Evolutionary conservation across 2,329 filamentous ascomycete genomes (phyloP).

Genomic region (Nothophaeocryptopus gaeumannii): DNA sequence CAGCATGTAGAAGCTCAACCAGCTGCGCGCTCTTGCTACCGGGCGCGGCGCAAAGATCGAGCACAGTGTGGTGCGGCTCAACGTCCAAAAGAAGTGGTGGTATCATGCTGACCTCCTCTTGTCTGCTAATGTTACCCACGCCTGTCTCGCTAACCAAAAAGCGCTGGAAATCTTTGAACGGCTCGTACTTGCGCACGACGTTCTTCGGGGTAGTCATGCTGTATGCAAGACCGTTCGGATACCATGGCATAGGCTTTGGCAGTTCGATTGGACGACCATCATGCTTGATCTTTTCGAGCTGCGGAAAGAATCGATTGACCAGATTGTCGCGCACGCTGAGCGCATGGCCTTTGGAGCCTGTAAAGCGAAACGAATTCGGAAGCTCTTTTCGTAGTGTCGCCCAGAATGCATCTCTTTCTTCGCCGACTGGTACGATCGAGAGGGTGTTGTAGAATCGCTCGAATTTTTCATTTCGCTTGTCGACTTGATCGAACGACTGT

Average conservation of each 20-base stretch:
- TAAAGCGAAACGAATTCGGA: conserved; percentile 97
- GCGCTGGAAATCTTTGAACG: conserved; percentile 93
- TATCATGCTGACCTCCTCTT: conserved; percentile 99
- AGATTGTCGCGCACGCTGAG: conserved; percentile 85
- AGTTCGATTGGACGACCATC: conserved; percentile 81
- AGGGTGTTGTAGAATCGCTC: conserved; percentile 83
- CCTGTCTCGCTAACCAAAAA: conserved; percentile 97
- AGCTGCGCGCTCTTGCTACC: conserved; percentile 96
- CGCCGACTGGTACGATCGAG: conserved; percentile 66
- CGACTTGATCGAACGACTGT: conserved; percentile 58
- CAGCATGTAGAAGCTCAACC: conserved; percentile 87
- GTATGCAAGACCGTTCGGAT: conserved; percentile 92
- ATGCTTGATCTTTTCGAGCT: conserved; percentile 79
- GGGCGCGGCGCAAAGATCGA: conserved; percentile 94
- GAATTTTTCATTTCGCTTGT: conserved; percentile 78
- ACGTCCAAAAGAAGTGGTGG: conserved; percentile 91
- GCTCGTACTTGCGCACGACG: conserved; percentile 86
- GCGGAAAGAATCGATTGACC: conserved; percentile 82
- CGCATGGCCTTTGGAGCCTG: conserved; percentile 93
- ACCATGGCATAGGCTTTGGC: conserved; percentile 81
- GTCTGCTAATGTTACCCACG: conserved; percentile 94
- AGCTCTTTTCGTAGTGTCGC: conserved; percentile 75
- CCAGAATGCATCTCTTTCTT: conserved; percentile 82
- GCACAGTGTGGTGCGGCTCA: conserved; percentile 82
- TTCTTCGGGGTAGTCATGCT: conserved; percentile 98